Evolutionary conservation across 805 yeast genomes (phyloP).

Genomic region (Yarrowia sp.): DNA sequence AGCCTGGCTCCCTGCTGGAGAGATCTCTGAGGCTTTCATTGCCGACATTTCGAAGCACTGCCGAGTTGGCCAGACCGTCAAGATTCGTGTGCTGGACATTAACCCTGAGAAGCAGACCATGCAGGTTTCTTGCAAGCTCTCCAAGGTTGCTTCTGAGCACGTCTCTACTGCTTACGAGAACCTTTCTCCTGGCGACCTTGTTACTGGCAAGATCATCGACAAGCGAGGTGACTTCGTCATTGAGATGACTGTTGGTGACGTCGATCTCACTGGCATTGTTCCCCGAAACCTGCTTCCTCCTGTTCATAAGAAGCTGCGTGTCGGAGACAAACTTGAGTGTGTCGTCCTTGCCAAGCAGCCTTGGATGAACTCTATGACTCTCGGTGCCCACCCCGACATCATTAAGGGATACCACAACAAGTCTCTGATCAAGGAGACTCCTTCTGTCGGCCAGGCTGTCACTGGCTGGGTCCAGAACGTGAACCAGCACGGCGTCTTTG

Average conservation of each 20-base stretch:
- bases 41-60: conserved; percentile 72
- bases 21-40: conserved; percentile 86
- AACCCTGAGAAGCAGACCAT: conserved; percentile 54
- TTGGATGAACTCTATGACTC: conserved; percentile 56
- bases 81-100: conserved; percentile 60
- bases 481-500: conserved; percentile 78
- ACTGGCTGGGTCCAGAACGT: conserved; percentile 76
- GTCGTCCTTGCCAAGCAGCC: conserved; percentile 65
- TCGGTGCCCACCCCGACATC: conserved; percentile 63
- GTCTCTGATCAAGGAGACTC: conserved; percentile 53
- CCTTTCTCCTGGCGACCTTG: conserved; percentile 49
- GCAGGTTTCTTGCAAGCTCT: conserved; percentile 69
- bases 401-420: conserved; percentile 55
- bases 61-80: conserved; percentile 78
- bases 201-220: conserved; percentile 61
- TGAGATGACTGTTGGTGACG: conserved; percentile 48
- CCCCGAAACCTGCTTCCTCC: conserved; percentile 48
- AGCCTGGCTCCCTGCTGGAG: conserved; percentile 82
- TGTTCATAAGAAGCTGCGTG: conserved; percentile 54
- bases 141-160: conserved; percentile 45
- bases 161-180: conserved; percentile 47
- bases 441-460: conserved; percentile 48
- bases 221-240: conserved; percentile 72
- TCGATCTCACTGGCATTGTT: conserved; percentile 60
- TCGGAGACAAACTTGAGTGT: conserved; percentile 56